Conservation (phyloP, 441 rosid genomes). For the Macaranga tanarius region DNA sequence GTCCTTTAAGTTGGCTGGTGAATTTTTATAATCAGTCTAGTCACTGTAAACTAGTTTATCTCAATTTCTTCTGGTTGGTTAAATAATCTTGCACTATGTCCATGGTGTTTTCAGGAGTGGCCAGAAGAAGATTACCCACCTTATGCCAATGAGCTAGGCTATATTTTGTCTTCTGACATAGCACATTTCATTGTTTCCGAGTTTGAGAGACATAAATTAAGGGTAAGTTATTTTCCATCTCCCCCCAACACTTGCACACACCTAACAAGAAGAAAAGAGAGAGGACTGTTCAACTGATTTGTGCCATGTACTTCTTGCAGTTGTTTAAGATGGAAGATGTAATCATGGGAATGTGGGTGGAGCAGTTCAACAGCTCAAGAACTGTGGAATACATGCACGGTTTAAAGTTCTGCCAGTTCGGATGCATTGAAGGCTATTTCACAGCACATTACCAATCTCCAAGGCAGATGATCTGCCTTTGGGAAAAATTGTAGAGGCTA, state of each 20-base stretch:
- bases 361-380: conserved; percentile 61
- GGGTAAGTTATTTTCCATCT: conserved; percentile 46
- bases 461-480: conserved; percentile 86
- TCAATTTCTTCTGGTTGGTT: background rate
- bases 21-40: background rate
- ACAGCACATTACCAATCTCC: conserved; percentile 99
- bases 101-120: conserved; percentile 73
- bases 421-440: conserved; percentile 83
- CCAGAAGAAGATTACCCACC: conserved; percentile 92
- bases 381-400: conserved; percentile 84
- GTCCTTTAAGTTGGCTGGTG: background rate
- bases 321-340: conserved; percentile 99
- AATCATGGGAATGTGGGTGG: conserved; percentile 99
- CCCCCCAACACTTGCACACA: too few relatives aligned
- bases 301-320: conserved; percentile 52
- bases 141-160: conserved; percentile 96
- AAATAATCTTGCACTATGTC: background rate
- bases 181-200: too few relatives aligned
- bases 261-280: too few relatives aligned
- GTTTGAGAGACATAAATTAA: too few relatives aligned
- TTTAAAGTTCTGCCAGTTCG: conserved; percentile 96
- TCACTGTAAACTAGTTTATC: background rate
- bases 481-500: conserved; percentile 85
- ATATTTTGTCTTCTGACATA: conserved; percentile 72
- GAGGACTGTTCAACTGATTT: too few relatives aligned